Conservation (phyloP, 768 basidiomycete species). For the Suillus placidus region DNA sequence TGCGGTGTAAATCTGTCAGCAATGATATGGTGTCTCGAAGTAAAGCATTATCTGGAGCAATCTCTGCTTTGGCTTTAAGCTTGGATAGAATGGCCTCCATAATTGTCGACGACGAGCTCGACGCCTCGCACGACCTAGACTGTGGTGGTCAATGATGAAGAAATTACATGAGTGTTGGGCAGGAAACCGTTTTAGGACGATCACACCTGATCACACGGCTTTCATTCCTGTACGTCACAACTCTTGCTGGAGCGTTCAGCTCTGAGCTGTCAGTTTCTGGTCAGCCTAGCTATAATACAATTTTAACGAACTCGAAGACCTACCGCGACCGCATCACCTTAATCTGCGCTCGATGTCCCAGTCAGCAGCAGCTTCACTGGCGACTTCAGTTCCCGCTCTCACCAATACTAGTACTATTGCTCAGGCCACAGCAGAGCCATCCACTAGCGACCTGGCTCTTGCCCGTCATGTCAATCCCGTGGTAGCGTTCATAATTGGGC, state of each 20-base stretch:
- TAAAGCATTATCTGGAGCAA: constrained; percentile 17
- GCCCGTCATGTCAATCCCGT: constrained; percentile 56
- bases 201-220: not conserved
- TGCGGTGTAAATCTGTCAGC: constrained; percentile 25
- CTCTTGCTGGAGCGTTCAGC: not conserved
- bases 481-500: constrained; percentile 80
- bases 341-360: constrained; percentile 23
- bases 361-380: constrained; percentile 10
- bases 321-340: not conserved
- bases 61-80: constrained; percentile 20
- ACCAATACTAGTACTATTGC: constrained; percentile 16
- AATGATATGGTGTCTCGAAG: constrained; percentile 25
- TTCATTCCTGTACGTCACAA: not conserved
- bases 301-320: not conserved
- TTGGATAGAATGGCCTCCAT: constrained; percentile 34
- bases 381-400: constrained; percentile 16
- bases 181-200: not conserved
- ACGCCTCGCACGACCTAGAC: not conserved
- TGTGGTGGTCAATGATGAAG: not conserved
- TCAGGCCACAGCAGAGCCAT: constrained; percentile 20
- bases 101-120: not conserved
- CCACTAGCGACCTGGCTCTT: constrained; percentile 26
- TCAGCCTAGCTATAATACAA: not conserved
- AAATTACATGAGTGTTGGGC: not conserved
- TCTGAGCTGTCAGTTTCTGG: too few species aligned